phyloP scores from a whole-genome alignment of 2,329 filamentous ascomycete genomes.

The Nemania diffusa region DNA sequence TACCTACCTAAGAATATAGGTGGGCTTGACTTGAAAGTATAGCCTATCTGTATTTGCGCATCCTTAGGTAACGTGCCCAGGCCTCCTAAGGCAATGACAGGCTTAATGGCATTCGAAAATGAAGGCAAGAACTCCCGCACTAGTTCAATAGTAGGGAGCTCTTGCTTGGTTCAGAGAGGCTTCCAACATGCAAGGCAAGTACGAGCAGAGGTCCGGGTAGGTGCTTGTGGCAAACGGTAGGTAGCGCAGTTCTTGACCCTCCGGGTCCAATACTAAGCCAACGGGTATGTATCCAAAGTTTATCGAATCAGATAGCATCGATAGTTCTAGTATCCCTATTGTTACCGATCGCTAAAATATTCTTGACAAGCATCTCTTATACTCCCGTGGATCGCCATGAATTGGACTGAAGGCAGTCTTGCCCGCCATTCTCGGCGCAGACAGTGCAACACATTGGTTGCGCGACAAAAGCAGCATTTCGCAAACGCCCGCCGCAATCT shows the following conservation, averaged over 20 bases:
- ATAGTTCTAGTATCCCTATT: slow-evolving; percentile 1
- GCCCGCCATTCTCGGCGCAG: slow-evolving; percentile 54
- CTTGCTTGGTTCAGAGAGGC: not conserved
- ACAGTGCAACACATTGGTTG: slow-evolving; percentile 49
- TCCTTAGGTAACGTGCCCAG: not conserved
- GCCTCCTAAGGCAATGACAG: not conserved
- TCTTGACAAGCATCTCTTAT: slow-evolving; percentile 34
- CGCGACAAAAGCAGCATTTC: slow-evolving; percentile 61
- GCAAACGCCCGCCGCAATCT: slow-evolving; percentile 54
- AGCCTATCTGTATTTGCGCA: not conserved
- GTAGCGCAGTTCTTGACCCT: not conserved
- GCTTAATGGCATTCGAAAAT: not conserved
- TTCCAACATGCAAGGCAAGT: not conserved
- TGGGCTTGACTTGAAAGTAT: not conserved
- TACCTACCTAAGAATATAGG: no score
- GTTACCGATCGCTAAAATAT: slow-evolving; percentile 15
- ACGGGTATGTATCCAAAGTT: not conserved
- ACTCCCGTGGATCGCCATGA: slow-evolving; percentile 51
- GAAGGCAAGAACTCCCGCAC: slow-evolving; percentile 9
- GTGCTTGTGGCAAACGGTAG: not conserved
- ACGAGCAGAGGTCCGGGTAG: not conserved
- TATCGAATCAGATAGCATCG: not conserved
- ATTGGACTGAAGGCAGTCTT: slow-evolving; percentile 62
- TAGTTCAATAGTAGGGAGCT: slow-evolving; percentile 11
- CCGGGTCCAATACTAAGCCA: not conserved